Conservation (phyloP, 164 flowering plant genomes). For the Pachysandra terminalis region DNA sequence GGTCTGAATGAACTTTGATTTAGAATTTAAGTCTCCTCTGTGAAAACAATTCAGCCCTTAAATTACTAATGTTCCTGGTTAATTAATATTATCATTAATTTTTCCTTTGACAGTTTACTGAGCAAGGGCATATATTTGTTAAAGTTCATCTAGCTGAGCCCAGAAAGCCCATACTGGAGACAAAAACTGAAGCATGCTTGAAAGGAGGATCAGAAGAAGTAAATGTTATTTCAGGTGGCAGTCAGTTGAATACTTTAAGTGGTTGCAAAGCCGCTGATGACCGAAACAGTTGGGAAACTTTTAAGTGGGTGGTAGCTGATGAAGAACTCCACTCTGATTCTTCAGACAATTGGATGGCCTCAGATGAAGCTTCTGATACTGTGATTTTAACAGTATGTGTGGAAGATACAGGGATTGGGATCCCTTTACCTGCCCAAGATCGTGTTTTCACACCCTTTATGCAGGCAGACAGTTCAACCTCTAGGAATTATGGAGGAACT, state of each 20-base stretch:
- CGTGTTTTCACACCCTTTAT: conserved; percentile 85
- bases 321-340: conserved; percentile 33
- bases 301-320: conserved; percentile 43
- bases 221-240: conserved; percentile 20
- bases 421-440: conserved; percentile 66
- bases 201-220: conserved; percentile 42
- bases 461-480: conserved; percentile 97
- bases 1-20: background rate
- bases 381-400: conserved; percentile 66
- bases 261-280: conserved; percentile 80
- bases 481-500: conserved; percentile 86
- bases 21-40: too few relatives aligned
- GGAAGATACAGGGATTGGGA: conserved; percentile 95
- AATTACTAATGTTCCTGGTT: background rate
- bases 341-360: conserved; percentile 17
- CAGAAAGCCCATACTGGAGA: conserved; percentile 27
- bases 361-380: conserved; percentile 31
- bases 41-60: background rate
- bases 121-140: conserved; percentile 85
- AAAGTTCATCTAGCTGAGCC: conserved; percentile 75
- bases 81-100: conserved; percentile 5
- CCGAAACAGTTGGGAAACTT: conserved; percentile 58
- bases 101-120: conserved; percentile 67
- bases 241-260: conserved; percentile 63
- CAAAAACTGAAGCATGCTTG: conserved; percentile 32